Base-by-base conservation (phyloP, 768 basidiomycete genomes). In the Omphalotus guepiniiformis region DNA sequence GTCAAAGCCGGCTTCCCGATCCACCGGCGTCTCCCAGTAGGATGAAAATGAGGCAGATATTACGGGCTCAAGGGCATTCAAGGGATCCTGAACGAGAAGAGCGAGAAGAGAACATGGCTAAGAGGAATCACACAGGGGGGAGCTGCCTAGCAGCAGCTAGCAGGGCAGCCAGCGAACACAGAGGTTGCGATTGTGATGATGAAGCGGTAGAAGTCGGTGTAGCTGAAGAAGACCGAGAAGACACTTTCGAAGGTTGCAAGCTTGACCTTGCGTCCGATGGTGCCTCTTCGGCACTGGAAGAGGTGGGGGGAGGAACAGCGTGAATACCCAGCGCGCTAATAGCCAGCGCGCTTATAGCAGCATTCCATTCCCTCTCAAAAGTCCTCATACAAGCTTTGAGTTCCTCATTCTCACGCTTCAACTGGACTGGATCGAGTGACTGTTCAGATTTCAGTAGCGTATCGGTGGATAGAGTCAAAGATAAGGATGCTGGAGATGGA, bases 111-210 rank as follows among this genome's bases (percentile, higher is more conserved):
- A n/a, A n/a, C n/a, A n/a, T n/a, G n/a, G n/a, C n/a, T n/a, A n/a
- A n/a, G n/a, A n/a, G n/a, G n/a, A n/a, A n/a, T n/a, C n/a, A n/a
- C n/a, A n/a, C n/a, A 9, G 44, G 23, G 9, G 42, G 32, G 15
- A 46, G 44, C 12, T 46, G 44, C n/a, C 32, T 46, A n/a, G 44
- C 44, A 16, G 44, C 44, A 19, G 44, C 44, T 6, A 46, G 35
- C 12, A 46, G 29, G 29, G 44, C 38, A n/a, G 44, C 44, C 26
- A 46, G 44, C 6, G 44, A 46, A 9, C 38, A 36, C 2, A 15
- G 13, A 23, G 44, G 44, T 19, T 35, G 44, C n/a, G n/a, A n/a
- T n/a, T n/a, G n/a, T n/a, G n/a, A n/a, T n/a, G n/a, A n/a, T n/a
- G n/a, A n/a, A n/a, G n/a, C n/a, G n/a, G n/a, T n/a, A n/a, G n/a